Percentiles rank a stretch among this genome's conserved stretches.
These are phyloP conservation scores for Persicaria tinctoria DNA, from an alignment of 148 eudicot species.

Conservation along the genomic window DNA sequence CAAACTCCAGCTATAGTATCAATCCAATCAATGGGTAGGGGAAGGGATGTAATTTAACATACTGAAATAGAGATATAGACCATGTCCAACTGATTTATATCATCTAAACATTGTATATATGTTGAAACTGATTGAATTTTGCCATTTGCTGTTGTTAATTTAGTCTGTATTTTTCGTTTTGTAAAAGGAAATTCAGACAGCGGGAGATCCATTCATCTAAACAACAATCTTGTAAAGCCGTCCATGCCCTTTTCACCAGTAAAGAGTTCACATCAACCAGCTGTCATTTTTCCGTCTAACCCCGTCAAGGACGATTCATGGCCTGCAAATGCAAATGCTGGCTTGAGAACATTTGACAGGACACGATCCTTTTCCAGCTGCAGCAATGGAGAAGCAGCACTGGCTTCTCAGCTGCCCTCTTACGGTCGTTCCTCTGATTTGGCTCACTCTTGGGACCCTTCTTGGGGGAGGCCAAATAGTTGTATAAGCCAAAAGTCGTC, in stretches of 20 bases:
- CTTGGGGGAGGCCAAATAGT: slow-evolving; percentile 28
- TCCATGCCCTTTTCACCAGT: slow-evolving; percentile 27
- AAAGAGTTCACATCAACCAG: slow-evolving; percentile 30
- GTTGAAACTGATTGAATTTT: neutral
- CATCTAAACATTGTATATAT: neutral
- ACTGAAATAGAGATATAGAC: neutral
- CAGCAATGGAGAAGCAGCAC: slow-evolving; percentile 11
- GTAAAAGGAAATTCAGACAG: slow-evolving; percentile 42
- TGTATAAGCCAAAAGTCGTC: slow-evolving; percentile 32
- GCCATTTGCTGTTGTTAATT: slow-evolving; percentile 8
- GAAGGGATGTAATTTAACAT: neutral
- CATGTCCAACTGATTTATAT: neutral
- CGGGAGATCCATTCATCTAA: slow-evolving; percentile 28
- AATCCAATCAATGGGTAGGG: neutral
- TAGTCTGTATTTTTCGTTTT: slow-evolving; percentile 14
- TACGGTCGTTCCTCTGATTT: slow-evolving; percentile 31
- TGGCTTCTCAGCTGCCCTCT: slow-evolving; percentile 21
- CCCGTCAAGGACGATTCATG: slow-evolving; percentile 5
- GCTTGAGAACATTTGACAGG: slow-evolving; percentile 28
- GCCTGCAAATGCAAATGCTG: slow-evolving; percentile 28
- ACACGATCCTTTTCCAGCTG: slow-evolving; percentile 21
- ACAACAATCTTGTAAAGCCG: slow-evolving; percentile 29
- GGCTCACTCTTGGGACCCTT: slow-evolving; percentile 40
- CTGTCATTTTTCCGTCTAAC: slow-evolving; percentile 20
- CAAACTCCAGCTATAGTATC: too few species aligned